Evolutionary conservation across 176 grass and related monocot genomes (phyloP).

Genomic region (Puccinellia tenuiflora): DNA sequence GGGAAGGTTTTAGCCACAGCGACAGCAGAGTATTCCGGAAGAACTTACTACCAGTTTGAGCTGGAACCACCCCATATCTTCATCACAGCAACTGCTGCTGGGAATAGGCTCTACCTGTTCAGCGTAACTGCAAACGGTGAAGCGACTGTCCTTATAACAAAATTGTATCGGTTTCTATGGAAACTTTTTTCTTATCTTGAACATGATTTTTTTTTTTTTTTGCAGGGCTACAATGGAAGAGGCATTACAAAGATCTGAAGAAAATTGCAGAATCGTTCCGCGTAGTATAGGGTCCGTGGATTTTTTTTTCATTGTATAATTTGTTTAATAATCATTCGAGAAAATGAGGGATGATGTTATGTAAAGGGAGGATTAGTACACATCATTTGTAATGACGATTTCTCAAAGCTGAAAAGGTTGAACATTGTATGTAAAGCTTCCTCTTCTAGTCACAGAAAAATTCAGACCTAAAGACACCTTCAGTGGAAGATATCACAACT

Average conservation of each 20-base stretch:
- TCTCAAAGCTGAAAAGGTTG: not conserved
- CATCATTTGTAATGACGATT: constrained; percentile 12
- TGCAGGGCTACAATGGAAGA: constrained; percentile 97
- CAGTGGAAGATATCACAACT: not conserved
- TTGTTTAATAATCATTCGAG: not conserved
- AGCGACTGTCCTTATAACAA: not conserved
- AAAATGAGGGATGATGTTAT: constrained; percentile 15
- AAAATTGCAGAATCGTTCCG: constrained; percentile 87
- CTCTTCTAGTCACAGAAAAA: constrained; percentile 6
- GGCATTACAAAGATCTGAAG: constrained; percentile 81
- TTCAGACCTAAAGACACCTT: not conserved
- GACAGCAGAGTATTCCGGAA: constrained; percentile 54
- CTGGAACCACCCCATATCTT: constrained; percentile 75
- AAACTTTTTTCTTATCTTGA: not conserved
- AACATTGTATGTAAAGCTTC: constrained; percentile 1
- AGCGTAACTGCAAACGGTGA: constrained; percentile 83
- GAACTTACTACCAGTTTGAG: constrained; percentile 94
- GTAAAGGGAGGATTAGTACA: not conserved
- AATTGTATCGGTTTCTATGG: not conserved
- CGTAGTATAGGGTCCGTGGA: constrained; percentile 35
- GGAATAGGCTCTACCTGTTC: constrained; percentile 93
- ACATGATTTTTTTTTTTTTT: not conserved
- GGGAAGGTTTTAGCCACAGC: constrained; percentile 65
- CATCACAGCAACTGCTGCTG: constrained; percentile 92
- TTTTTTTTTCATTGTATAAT: not conserved